Conservation (phyloP, 306 rosid genomes). For the Hippophae gyantsensis region DNA sequence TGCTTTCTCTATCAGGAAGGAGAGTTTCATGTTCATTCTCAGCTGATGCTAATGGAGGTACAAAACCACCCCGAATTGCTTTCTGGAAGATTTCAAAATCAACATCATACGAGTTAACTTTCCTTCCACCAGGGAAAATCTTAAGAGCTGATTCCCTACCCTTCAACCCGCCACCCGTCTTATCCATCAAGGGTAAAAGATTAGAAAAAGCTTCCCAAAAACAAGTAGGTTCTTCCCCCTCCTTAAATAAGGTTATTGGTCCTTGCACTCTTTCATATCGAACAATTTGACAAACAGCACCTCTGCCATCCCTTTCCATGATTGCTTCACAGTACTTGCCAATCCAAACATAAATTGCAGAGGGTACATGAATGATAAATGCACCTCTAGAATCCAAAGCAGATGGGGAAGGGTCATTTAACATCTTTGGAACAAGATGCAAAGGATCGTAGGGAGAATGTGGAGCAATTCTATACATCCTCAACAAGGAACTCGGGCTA, state of each 20-base stretch:
- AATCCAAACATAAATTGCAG: slow-evolving; percentile 86
- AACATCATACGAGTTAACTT: slow-evolving; percentile 52
- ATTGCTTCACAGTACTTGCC: slow-evolving; percentile 73
- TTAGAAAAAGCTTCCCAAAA: slow-evolving; percentile 82
- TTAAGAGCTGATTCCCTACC: slow-evolving; percentile 26
- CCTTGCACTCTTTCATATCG: slow-evolving; percentile 92
- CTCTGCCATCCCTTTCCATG: slow-evolving; percentile 97
- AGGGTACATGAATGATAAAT: slow-evolving; percentile 67
- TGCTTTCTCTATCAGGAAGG: slow-evolving; percentile 89
- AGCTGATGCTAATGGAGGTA: slow-evolving; percentile 79
- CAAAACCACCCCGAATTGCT: slow-evolving; percentile 85
- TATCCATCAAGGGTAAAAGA: slow-evolving; percentile 75
- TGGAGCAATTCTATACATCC: slow-evolving; percentile 90
- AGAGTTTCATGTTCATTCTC: slow-evolving; percentile 77
- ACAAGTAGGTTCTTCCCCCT: slow-evolving; percentile 64
- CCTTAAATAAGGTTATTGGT: slow-evolving; percentile 51
- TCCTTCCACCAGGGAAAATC: slow-evolving; percentile 50
- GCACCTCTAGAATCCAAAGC: slow-evolving; percentile 97
- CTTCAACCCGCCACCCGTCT: slow-evolving; percentile 34
- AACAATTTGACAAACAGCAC: slow-evolving; percentile 88
- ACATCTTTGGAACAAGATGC: slow-evolving; percentile 97
- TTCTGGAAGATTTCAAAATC: slow-evolving; percentile 83
- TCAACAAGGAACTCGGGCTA: slow-evolving; percentile 90
- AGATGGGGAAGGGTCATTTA: slow-evolving; percentile 56
- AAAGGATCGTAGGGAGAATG: slow-evolving; percentile 96